A percentile compares a stretch with the other conserved stretches of the same genome.
Evolutionary conservation across 768 basidiomycete species (phyloP).

Genomic region (Suillus fuscotomentosus): DNA sequence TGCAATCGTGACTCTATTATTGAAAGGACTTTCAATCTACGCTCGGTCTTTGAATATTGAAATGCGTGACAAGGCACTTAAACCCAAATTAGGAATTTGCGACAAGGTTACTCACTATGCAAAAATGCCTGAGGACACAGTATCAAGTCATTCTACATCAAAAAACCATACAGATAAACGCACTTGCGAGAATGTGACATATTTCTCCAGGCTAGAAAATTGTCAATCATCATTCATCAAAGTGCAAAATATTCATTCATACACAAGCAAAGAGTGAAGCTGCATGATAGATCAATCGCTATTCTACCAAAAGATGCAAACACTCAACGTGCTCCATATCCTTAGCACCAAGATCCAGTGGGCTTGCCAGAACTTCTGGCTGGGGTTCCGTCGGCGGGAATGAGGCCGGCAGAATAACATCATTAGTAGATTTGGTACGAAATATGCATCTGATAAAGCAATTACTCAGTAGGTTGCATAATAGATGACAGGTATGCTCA

Average conservation of each 20-base stretch:
- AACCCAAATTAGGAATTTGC: too few relatives aligned
- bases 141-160: neutral
- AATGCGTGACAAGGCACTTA: too few relatives aligned
- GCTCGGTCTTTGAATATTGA: too few relatives aligned
- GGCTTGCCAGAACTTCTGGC: conserved; percentile 12
- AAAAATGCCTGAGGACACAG: conserved; percentile 19
- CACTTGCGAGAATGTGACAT: conserved; percentile 28
- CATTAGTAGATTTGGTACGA: conserved; percentile 35
- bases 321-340: conserved; percentile 45
- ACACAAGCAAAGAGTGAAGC: conserved; percentile 62
- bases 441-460: conserved; percentile 41
- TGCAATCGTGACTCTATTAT: too few relatives aligned
- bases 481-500: conserved; percentile 16
- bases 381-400: conserved; percentile 42
- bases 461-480: neutral
- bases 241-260: conserved; percentile 16
- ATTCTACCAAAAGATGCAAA: neutral
- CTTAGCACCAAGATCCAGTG: conserved; percentile 39
- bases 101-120: conserved; percentile 14
- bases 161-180: neutral
- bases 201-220: conserved; percentile 39
- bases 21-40: too few relatives aligned
- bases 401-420: conserved; percentile 47
- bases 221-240: conserved; percentile 30
- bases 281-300: conserved; percentile 18